Base-by-base conservation (phyloP, 2,329 filamentous ascomycete species). In the Fusarium sp. region DNA sequence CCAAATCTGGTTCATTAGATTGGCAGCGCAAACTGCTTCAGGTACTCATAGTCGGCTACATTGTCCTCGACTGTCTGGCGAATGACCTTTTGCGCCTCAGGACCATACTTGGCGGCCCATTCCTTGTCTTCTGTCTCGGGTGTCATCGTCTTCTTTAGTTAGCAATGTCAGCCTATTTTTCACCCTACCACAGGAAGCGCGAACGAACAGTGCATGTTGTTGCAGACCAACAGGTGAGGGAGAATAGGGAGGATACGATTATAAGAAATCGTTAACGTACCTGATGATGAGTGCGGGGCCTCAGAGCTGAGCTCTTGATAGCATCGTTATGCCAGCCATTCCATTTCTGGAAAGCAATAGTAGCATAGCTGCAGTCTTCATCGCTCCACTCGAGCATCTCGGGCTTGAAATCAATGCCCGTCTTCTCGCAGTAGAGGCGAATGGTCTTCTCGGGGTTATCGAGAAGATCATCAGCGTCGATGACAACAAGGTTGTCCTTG, bases 291-390 rank as follows among this genome's bases (percentile, higher is more conserved):
- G 85, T 84, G 76, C 93, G 85, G 3, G 92, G 88, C 77, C 91
- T 91, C 75, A 99, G 83, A 66, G 89, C 90, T 37, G 86, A 91
- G 77, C 93, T 97, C 71, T 92, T 85, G 73, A 98, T 93, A 16
- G 94, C 96, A 83, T 98, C 96, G 72, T 98, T 92, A 79, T 98
- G 96, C 83, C 97, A 98, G 13, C 96, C 96, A 72, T 90, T 92
- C 96, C 96, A 98, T 84, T 99, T 98, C 82, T 94, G 93, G 81
- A 98, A 98, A 20, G 90, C 90, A 68, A 89, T 85, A 70, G 86
- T 85, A 5, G 94, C 95, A 66, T 87, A 83, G 52, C 93, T 89
- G 73, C 91, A 90, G 69, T 92, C 91, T 53, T 91, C 89, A 28
- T 91, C 89, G 66, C 92, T 88, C 96, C 96, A 98, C 61, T 87